Percentiles rank a stretch among this genome's conserved stretches.
Conservation (phyloP, 2,329 filamentous ascomycete genomes). For the Talaromyces sp. region DNA sequence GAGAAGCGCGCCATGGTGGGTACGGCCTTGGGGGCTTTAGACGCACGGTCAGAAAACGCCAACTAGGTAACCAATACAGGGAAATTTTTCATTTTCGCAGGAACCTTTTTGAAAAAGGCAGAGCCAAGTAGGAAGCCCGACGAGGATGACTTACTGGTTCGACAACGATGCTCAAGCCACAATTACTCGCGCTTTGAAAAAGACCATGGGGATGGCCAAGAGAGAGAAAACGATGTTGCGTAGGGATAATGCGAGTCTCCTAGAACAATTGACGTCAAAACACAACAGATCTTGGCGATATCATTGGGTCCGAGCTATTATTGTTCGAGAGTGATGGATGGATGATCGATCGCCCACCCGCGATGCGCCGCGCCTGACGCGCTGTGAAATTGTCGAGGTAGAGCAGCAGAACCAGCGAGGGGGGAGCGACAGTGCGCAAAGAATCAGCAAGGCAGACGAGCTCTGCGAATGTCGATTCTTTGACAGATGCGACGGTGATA, state of each 20-base stretch:
- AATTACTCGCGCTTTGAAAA: background rate
- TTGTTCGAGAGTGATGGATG: background rate
- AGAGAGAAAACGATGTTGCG: background rate
- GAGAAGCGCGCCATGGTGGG: conserved; percentile 25
- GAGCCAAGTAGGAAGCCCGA: background rate
- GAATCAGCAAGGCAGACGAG: background rate
- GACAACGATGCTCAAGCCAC: background rate
- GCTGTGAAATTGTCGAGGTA: conserved; percentile 4
- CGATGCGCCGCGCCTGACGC: conserved; percentile 1
- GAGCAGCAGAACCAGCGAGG: background rate
- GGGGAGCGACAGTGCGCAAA: background rate
- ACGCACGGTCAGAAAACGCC: background rate
- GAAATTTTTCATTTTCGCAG: background rate
- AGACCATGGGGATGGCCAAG: background rate
- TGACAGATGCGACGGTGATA: background rate
- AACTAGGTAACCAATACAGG: background rate
- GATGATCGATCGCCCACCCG: background rate
- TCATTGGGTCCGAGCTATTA: background rate
- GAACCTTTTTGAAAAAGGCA: background rate
- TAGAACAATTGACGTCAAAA: background rate
- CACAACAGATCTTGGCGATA: background rate
- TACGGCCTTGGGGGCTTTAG: background rate
- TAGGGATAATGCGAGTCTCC: background rate
- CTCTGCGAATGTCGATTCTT: background rate
- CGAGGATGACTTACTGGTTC: background rate